These are phyloP conservation scores for Colletotrichum somersetense DNA, from an alignment of 2,329 filamentous ascomycete genomes.

Conservation along the genomic window DNA sequence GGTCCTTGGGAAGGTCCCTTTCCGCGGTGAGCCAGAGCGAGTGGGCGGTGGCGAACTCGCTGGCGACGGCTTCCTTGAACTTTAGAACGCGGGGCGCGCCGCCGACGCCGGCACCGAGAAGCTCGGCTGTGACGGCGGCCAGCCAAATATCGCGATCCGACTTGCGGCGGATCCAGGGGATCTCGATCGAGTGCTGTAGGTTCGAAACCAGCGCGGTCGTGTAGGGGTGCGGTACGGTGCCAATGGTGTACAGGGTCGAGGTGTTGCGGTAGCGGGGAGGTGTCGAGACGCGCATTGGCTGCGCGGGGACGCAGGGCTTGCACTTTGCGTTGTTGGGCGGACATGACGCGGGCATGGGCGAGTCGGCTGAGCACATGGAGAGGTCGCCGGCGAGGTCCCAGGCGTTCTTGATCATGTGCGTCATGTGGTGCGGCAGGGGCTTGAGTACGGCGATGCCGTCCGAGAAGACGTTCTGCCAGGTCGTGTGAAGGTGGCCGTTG, in stretches of 20 bases:
- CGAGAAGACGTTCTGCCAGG: slow-evolving; percentile 84
- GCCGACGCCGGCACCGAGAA: slow-evolving; percentile 73
- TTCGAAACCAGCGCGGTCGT: slow-evolving; percentile 79
- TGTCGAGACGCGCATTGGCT: slow-evolving; percentile 75
- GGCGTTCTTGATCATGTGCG: slow-evolving; percentile 77
- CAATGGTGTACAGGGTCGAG: slow-evolving; percentile 82
- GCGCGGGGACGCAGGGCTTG: slow-evolving; percentile 76
- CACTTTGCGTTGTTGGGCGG: slow-evolving; percentile 85
- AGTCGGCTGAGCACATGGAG: slow-evolving; percentile 76
- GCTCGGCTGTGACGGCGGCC: slow-evolving; percentile 74
- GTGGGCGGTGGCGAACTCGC: slow-evolving; percentile 71
- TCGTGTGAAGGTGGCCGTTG: slow-evolving; percentile 85
- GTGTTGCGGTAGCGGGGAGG: slow-evolving; percentile 78
- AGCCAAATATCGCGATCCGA: slow-evolving; percentile 86
- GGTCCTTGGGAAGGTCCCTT: slow-evolving; percentile 71
- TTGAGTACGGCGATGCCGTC: slow-evolving; percentile 85
- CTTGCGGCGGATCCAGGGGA: slow-evolving; percentile 74
- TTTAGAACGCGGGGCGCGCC: slow-evolving; percentile 75
- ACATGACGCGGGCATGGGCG: slow-evolving; percentile 81
- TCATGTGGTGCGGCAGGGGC: slow-evolving; percentile 81
- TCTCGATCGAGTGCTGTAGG: slow-evolving; percentile 70
- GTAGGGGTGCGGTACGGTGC: slow-evolving; percentile 91
- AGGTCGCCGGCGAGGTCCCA: slow-evolving; percentile 81
- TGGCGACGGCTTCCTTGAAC: slow-evolving; percentile 86
- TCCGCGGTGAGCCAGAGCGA: slow-evolving; percentile 88